These are phyloP conservation scores for Vickermania ingenoplastis DNA, from an alignment of 208 protist species.

Conservation along the genomic window DNA sequence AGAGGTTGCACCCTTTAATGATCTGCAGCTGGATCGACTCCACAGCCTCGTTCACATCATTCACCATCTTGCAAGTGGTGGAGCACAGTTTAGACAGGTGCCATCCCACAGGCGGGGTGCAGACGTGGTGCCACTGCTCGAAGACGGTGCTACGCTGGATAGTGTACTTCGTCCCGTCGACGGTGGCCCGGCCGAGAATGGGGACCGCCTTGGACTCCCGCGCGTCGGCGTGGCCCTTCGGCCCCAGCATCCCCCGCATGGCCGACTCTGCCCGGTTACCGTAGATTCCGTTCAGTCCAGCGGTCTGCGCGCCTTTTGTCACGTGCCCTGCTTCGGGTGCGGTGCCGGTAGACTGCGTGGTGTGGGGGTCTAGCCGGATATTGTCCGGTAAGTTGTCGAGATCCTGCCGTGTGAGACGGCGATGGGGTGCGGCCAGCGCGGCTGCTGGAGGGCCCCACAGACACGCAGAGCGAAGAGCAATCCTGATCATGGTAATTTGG, in stretches of 20 bases:
- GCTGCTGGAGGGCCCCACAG: not conserved
- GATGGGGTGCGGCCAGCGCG: conserved; percentile 1
- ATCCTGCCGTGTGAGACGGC: conserved; percentile 11
- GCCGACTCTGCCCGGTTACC: conserved; percentile 61
- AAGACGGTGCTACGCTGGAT: conserved; percentile 75
- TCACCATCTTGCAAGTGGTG: conserved; percentile 81
- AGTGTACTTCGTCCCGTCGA: conserved; percentile 69
- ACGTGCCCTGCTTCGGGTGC: conserved; percentile 1
- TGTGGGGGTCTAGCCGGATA: conserved; percentile 23
- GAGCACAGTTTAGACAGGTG: conserved; percentile 74
- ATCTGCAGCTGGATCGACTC: conserved; percentile 84
- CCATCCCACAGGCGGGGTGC: conserved; percentile 62
- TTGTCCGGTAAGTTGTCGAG: conserved; percentile 32
- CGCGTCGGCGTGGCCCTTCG: conserved; percentile 64
- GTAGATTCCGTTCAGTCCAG: conserved; percentile 75
- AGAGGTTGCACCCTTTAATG: conserved; percentile 83
- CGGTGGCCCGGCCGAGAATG: conserved; percentile 65
- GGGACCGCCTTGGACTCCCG: conserved; percentile 69
- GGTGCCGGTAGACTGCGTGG: not conserved
- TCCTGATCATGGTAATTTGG: no score
- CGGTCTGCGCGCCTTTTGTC: conserved; percentile 21
- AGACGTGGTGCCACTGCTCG: conserved; percentile 70
- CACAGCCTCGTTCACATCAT: conserved; percentile 70
- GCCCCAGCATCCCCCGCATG: conserved; percentile 79
- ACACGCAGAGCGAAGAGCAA: no score